A percentile compares a stretch with the other conserved stretches of the same genome.
Evolutionary conservation across 805 yeast genomes (phyloP).

Genomic region (Nadsonia fulvescens): DNA sequence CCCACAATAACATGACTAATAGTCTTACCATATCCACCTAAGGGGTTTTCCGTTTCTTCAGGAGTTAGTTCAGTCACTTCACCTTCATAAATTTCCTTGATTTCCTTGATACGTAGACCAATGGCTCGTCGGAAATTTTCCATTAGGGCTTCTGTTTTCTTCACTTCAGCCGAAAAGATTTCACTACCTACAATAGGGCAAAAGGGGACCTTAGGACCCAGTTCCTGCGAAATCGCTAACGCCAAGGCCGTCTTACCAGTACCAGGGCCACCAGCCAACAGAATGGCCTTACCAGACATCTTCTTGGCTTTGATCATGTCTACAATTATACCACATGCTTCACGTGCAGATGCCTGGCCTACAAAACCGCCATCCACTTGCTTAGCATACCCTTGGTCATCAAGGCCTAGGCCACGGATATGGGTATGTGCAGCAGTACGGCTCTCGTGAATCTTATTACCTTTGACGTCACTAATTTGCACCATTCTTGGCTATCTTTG

Average conservation of each 20-base stretch:
- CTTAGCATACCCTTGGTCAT: slow-evolving; percentile 75
- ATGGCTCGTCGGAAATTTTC: slow-evolving; percentile 93
- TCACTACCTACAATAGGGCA: slow-evolving; percentile 95
- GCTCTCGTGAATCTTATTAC: slow-evolving; percentile 32
- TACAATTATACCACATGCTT: slow-evolving; percentile 86
- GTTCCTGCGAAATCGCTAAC: slow-evolving; percentile 83
- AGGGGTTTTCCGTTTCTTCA: slow-evolving; percentile 89
- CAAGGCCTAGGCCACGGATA: slow-evolving; percentile 85
- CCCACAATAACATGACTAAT: slow-evolving; percentile 90
- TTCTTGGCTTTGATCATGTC: slow-evolving; percentile 83
- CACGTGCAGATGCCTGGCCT: slow-evolving; percentile 50
- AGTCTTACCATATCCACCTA: slow-evolving; percentile 96
- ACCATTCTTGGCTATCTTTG: too few relatives aligned
- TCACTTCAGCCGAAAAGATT: slow-evolving; percentile 86
- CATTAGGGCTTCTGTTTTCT: slow-evolving; percentile 90
- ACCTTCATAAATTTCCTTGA: slow-evolving; percentile 95
- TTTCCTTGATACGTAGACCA: slow-evolving; percentile 89
- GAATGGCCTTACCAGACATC: slow-evolving; percentile 90
- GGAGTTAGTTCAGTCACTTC: slow-evolving; percentile 93
- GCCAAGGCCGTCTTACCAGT: slow-evolving; percentile 98
- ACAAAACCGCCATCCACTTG: slow-evolving; percentile 77
- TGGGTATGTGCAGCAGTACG: slow-evolving; percentile 95
- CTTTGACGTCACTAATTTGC: slow-evolving; percentile 60
- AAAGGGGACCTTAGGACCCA: slow-evolving; percentile 94
- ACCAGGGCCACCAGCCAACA: slow-evolving; percentile 95